These are phyloP conservation scores for Alternaria viburni DNA, from an alignment of 2,329 filamentous ascomycete genomes.

Conservation along the genomic window DNA sequence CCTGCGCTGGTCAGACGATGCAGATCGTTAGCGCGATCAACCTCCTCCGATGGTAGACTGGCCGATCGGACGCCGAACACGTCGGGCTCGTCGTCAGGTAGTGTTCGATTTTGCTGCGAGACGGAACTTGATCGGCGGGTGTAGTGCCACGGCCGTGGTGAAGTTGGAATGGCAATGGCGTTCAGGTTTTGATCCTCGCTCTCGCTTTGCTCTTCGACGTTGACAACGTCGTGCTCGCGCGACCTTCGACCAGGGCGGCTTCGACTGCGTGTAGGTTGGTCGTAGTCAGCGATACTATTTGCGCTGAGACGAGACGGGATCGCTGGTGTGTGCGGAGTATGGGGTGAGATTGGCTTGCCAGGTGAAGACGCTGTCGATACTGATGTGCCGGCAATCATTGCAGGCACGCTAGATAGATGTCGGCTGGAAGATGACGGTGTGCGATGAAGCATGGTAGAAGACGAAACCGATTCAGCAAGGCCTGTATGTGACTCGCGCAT, in stretches of 20 bases:
- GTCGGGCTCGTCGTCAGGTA: slow-evolving; percentile 66
- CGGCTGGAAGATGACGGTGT: slow-evolving; percentile 81
- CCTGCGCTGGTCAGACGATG: slow-evolving; percentile 51
- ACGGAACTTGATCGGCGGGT: slow-evolving; percentile 71
- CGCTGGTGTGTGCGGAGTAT: slow-evolving; percentile 90
- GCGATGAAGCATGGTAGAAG: slow-evolving; percentile 82
- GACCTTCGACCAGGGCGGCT: slow-evolving; percentile 42
- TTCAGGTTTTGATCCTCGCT: slow-evolving; percentile 59
- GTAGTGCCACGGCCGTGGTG: slow-evolving; percentile 63
- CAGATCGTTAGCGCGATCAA: slow-evolving; percentile 55
- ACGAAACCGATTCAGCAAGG: slow-evolving; percentile 91
- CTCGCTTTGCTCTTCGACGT: slow-evolving; percentile 36
- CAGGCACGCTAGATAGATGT: slow-evolving; percentile 69
- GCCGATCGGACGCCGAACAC: slow-evolving; percentile 70
- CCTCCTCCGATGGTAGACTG: slow-evolving; percentile 66
- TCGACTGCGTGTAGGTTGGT: slow-evolving; percentile 44
- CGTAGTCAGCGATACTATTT: slow-evolving; percentile 80
- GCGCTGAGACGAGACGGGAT: slow-evolving; percentile 93
- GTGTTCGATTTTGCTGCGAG: slow-evolving; percentile 68
- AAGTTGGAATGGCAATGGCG: slow-evolving; percentile 76
- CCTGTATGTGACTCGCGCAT: slow-evolving; percentile 90
- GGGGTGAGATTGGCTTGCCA: slow-evolving; percentile 84
- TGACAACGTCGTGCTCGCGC: slow-evolving; percentile 34
- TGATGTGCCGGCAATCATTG: slow-evolving; percentile 68
- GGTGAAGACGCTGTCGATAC: slow-evolving; percentile 87